Evolutionary conservation across 352 stramenopile genomes (phyloP), one percentile per base, ranked within the genome.

Genomic region (Phytophthora colocasiae): DNA sequence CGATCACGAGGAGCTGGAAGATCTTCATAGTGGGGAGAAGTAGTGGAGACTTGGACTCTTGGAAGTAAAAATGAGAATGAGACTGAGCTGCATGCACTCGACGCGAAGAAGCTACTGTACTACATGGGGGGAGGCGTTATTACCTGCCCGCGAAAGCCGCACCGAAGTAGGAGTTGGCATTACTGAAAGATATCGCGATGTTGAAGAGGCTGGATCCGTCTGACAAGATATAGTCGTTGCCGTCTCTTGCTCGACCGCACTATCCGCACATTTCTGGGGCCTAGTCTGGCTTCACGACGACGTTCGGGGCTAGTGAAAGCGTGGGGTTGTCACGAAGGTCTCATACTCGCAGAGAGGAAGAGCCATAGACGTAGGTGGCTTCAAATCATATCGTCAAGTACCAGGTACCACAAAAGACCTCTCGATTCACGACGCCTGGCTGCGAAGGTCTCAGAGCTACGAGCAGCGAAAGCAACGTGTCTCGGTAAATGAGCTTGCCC

Each of bases 1-100:
- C 69, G 55, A 77, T 39, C 38, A 58, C 48, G 58, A 77, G 34
- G 58, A 73, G 9, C 58, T 73, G 58, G 44, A 71, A 58, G 39
- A 77, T 51, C 64, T 77, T 64, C 64, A 77, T 77, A 8, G 15
- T 61, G 50, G 52, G 12, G 29, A 9, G n/a, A 45, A 17, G 63
- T 34, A 50, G 49, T 51, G 41, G 40, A 43, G 51, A 53, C 65
- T 73, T 69, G 52, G 17, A 29, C 39, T 44, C 65, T 65, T 36
- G 52, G 7, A 44, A 39, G 39, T 17, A 36, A 61, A 73, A 61
- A 53, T 61, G 47, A 31, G 45, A 73, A 60, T 73, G 65, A 69
- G 45, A 52, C 14, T 45, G 44, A 19, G 36, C 39, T 22, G 9
- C 41, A 49, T 17, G 15, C 22, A n/a, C 19, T 6, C 31, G 36